Evolutionary conservation across 805 yeast species (phyloP).

Genomic region (Sugiyamaella chiloensis): DNA sequence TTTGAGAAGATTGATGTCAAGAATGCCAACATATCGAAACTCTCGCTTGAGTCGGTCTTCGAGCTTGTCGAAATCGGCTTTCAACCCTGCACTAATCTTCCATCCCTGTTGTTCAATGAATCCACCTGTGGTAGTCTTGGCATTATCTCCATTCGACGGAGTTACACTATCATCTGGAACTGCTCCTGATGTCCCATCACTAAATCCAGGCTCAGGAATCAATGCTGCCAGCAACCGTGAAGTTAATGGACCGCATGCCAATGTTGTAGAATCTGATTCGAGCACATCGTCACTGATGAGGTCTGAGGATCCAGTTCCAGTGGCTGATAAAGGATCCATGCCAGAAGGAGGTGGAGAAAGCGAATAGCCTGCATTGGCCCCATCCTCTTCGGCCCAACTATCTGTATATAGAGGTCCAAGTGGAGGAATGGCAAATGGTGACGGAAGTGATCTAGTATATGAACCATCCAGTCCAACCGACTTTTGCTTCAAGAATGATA

Average conservation of each 20-base stretch:
- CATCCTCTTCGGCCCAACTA: conserved; percentile 83
- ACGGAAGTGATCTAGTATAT: conserved; percentile 30
- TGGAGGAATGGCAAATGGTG: conserved; percentile 80
- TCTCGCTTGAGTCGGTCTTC: conserved; percentile 89
- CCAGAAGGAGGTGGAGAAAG: conserved; percentile 33
- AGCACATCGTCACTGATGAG: conserved; percentile 57
- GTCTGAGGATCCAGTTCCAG: conserved; percentile 29
- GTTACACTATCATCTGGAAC: conserved; percentile 33
- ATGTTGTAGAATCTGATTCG: conserved; percentile 56
- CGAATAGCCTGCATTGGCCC: conserved; percentile 46
- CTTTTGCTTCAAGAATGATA: conserved; percentile 64
- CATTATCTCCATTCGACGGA: conserved; percentile 13
- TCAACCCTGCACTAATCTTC: conserved; percentile 41
- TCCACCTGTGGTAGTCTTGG: conserved; percentile 3
- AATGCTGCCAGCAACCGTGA: conserved; percentile 81
- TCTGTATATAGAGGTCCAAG: conserved; percentile 80
- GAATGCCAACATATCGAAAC: conserved; percentile 83
- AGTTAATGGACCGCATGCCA: conserved; percentile 89
- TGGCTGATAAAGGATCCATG: conserved; percentile 21
- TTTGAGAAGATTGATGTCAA: conserved; percentile 37
- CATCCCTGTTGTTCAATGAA: conserved; percentile 36
- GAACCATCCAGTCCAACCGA: conserved; percentile 39
- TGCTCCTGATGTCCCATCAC: conserved; percentile 23
- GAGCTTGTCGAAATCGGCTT: conserved; percentile 68
- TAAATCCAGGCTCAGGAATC: conserved; percentile 35